A percentile compares a stretch with the other conserved stretches of the same genome.
phyloP scores from a whole-genome alignment of 2,329 filamentous ascomycete species.

The Curvularia hawaiiensis region DNA sequence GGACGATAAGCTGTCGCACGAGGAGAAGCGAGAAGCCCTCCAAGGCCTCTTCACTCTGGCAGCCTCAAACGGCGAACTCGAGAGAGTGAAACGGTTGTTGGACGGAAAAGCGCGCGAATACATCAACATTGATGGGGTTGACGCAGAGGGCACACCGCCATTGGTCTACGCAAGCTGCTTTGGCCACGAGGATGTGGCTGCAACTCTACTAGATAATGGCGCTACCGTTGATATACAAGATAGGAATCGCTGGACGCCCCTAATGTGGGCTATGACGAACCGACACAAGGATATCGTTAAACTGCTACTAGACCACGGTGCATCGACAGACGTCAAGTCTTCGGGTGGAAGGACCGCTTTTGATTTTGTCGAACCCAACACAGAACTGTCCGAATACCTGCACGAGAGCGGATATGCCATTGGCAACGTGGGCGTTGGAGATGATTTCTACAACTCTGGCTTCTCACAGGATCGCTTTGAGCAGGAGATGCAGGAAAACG shows the following conservation, averaged over 20 bases:
- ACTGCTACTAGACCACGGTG: slow-evolving; percentile 86
- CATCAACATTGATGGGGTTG: slow-evolving; percentile 83
- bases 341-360: slow-evolving; percentile 92
- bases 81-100: slow-evolving; percentile 77
- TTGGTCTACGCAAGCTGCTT: slow-evolving; percentile 98
- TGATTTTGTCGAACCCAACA: slow-evolving; percentile 93
- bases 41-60: slow-evolving; percentile 94
- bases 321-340: slow-evolving; percentile 94
- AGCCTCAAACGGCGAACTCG: slow-evolving; percentile 91
- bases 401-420: slow-evolving; percentile 93
- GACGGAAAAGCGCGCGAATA: slow-evolving; percentile 73
- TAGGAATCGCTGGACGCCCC: slow-evolving; percentile 92
- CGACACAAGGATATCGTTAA: slow-evolving; percentile 96
- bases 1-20: slow-evolving; percentile 73
- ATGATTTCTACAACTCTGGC: slow-evolving; percentile 94
- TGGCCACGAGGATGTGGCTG: slow-evolving; percentile 88
- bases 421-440: slow-evolving; percentile 75
- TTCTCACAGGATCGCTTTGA: slow-evolving; percentile 94
- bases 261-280: slow-evolving; percentile 99
- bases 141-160: slow-evolving; percentile 95
- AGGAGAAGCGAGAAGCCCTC: slow-evolving; percentile 79
- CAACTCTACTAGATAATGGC: slow-evolving; percentile 80
- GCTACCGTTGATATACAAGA: slow-evolving; percentile 93
- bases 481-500: slow-evolving; percentile 95
- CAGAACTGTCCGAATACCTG: slow-evolving; percentile 94